Evolutionary conservation across 129 eudicot species (phyloP).

Genomic region (Ambrosia artemisiifolia): DNA sequence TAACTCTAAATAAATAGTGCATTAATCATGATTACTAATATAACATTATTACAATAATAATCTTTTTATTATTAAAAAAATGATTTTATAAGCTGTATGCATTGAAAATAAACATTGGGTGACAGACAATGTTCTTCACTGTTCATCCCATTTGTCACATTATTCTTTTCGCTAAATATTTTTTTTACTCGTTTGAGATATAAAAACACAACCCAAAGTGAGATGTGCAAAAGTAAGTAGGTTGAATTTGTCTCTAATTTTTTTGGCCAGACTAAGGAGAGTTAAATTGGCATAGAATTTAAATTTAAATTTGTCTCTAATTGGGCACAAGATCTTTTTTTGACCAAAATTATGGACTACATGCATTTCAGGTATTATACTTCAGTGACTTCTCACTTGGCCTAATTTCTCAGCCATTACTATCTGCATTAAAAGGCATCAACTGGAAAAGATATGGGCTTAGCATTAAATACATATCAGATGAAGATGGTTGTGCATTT

Average conservation of each 20-base stretch:
- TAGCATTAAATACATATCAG: slow-evolving; percentile 41
- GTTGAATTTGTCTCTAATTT: background rate
- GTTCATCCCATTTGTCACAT: background rate
- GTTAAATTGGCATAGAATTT: too few species aligned
- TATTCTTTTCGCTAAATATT: background rate
- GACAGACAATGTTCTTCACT: background rate
- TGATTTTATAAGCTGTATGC: background rate
- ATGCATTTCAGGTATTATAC: slow-evolving; percentile 62
- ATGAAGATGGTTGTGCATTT: slow-evolving; percentile 44
- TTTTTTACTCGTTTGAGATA: background rate
- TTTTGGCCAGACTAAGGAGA: too few species aligned
- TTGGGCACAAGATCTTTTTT: background rate
- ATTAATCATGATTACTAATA: background rate
- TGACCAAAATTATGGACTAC: slow-evolving; percentile 7
- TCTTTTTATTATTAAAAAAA: background rate
- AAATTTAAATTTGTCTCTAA: too few species aligned
- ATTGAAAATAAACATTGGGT: background rate
- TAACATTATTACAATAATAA: background rate
- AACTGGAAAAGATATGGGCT: slow-evolving; percentile 80
- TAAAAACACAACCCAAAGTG: background rate
- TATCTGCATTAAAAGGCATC: slow-evolving; percentile 56
- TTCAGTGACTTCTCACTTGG: slow-evolving; percentile 70
- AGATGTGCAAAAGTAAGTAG: background rate
- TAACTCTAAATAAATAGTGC: background rate
- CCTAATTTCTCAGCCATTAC: slow-evolving; percentile 47